A percentile compares a stretch with the other conserved stretches of the same genome.
phyloP scores from a whole-genome alignment of 2,329 filamentous ascomycete species.

The Colletotrichum falcatum region DNA sequence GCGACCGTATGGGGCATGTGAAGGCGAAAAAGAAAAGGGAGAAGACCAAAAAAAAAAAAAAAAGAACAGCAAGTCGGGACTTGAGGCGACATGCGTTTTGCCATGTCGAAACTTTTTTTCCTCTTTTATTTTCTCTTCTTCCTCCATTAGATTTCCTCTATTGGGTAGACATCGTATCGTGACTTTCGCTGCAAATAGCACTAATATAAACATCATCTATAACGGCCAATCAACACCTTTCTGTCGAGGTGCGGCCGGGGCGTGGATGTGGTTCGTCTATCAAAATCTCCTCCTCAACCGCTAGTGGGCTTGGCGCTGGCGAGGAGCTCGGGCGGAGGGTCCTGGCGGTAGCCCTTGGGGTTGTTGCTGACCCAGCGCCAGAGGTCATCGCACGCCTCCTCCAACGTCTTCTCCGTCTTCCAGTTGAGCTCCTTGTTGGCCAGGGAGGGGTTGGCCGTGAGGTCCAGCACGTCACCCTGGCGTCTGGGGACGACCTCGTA shows the following conservation, averaged over 20 bases:
- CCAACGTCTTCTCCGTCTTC: slow-evolving; percentile 91
- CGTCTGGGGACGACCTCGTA: slow-evolving; percentile 89
- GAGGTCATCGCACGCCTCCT: slow-evolving; percentile 92
- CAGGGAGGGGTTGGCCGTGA: slow-evolving; percentile 89
- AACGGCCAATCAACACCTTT: slow-evolving; percentile 1
- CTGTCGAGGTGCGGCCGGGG: background rate
- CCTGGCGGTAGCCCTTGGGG: slow-evolving; percentile 92
- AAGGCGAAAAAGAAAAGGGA: background rate
- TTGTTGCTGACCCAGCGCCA: slow-evolving; percentile 99
- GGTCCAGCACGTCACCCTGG: slow-evolving; percentile 90
- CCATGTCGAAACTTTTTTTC: slow-evolving; percentile 19
- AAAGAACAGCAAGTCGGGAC: background rate
- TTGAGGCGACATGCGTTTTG: background rate
- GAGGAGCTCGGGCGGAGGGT: slow-evolving; percentile 86
- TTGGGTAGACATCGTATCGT: slow-evolving; percentile 30
- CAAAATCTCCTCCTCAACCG: slow-evolving; percentile 1
- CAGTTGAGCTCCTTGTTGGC: slow-evolving; percentile 92
- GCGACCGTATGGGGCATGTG: background rate
- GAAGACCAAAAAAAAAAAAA: background rate
- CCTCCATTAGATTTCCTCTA: slow-evolving; percentile 19
- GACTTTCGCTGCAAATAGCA: slow-evolving; percentile 33
- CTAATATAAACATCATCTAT: slow-evolving; percentile 33
- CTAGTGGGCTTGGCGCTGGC: slow-evolving; percentile 65
- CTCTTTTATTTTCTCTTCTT: background rate
- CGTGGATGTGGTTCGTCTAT: background rate